Percentiles rank a stretch among this genome's conserved stretches.
Conservation (phyloP, 441 rosid species). For the Omphalea diandra region DNA sequence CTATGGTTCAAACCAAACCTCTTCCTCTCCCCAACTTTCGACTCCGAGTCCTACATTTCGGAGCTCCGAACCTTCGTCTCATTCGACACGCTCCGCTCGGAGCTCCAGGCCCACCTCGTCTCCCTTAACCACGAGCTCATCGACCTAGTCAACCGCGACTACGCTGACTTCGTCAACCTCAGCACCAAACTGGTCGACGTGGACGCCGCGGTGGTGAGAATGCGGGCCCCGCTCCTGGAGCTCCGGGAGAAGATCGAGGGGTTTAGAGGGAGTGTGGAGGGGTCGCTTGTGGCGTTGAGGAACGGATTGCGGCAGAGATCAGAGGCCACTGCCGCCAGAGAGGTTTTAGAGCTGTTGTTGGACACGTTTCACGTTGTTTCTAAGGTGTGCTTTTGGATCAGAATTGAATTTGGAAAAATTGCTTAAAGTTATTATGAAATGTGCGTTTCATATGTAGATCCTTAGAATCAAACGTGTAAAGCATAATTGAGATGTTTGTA, state of each 20-base stretch:
- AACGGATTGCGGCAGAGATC: conserved; percentile 89
- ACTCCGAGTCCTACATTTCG: conserved; percentile 82
- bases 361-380: conserved; percentile 94
- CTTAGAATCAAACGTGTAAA: no score
- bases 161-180: conserved; percentile 85
- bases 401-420: neutral
- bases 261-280: conserved; percentile 65
- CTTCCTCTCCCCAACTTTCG: conserved; percentile 77
- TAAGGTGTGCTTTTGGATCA: conserved; percentile 46
- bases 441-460: conserved; percentile 1
- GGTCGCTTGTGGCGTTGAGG: conserved; percentile 63
- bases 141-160: conserved; percentile 96
- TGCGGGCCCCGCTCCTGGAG: conserved; percentile 91
- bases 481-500: neutral
- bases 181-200: conserved; percentile 95
- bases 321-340: conserved; percentile 85
- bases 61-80: conserved; percentile 98
- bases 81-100: conserved; percentile 87
- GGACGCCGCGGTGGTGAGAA: conserved; percentile 79
- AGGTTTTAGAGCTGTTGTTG: conserved; percentile 74
- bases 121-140: conserved; percentile 91
- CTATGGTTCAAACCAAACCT: conserved; percentile 91
- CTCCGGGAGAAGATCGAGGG: conserved; percentile 88
- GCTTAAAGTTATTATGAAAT: neutral
- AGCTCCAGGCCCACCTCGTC: conserved; percentile 76